phyloP scores from a whole-genome alignment of 805 yeast species.

The Hanseniaspora mollemarum region DNA sequence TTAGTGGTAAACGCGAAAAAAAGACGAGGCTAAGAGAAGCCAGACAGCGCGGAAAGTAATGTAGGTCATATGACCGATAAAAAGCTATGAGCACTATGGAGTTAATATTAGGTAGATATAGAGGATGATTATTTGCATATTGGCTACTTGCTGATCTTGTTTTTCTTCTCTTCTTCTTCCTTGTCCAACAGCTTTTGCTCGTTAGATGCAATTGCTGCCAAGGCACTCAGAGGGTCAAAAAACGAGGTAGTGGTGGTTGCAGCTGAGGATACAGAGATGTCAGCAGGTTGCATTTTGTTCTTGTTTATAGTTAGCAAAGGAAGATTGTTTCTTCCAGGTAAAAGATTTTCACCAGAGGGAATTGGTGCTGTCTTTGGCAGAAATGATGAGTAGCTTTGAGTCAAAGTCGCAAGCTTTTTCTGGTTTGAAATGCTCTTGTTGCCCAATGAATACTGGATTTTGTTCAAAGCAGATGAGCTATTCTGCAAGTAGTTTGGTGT shows the following conservation, averaged over 20 bases:
- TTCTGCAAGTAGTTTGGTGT: not conserved
- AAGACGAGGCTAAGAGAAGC: too few relatives aligned
- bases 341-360: not conserved
- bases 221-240: conserved; percentile 30
- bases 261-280: not conserved
- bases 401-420: too few relatives aligned
- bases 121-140: not conserved
- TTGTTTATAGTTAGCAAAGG: not conserved
- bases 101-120: too few relatives aligned
- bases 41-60: too few relatives aligned
- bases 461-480: not conserved
- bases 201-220: conserved; percentile 32
- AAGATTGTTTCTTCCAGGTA: not conserved
- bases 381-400: not conserved
- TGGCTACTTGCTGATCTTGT: not conserved
- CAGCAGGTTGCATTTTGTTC: not conserved
- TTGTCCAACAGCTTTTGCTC: conserved; percentile 15
- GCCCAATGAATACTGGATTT: not conserved
- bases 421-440: not conserved
- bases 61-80: too few relatives aligned
- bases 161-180: conserved; percentile 5
- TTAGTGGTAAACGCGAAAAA: too few relatives aligned
- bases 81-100: too few relatives aligned
- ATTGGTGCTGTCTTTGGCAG: not conserved
- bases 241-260: not conserved